These are phyloP conservation scores for Daldinia concentrica DNA, from an alignment of 495 filamentous ascomycete genomes.

Conservation along the genomic window DNA sequence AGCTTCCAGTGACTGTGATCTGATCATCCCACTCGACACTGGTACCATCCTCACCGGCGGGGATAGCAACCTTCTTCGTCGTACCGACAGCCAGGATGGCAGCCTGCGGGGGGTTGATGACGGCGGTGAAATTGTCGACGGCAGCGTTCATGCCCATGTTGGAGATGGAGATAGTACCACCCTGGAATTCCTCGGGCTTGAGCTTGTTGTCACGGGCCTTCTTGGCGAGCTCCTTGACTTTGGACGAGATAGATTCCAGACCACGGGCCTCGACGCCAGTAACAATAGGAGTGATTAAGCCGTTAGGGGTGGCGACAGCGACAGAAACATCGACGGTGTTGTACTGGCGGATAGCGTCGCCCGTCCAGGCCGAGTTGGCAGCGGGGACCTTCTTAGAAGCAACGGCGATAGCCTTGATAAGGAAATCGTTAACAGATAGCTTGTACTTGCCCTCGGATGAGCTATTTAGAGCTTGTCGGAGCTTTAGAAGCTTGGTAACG, in stretches of 20 bases:
- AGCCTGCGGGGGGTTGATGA: conserved; percentile 99
- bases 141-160: conserved; percentile 99
- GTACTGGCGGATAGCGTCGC: conserved; percentile 91
- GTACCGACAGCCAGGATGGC: conserved; percentile 95
- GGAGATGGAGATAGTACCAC: conserved; percentile 98
- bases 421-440: conserved; percentile 98
- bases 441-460: conserved; percentile 92
- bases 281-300: conserved; percentile 98
- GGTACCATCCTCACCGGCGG: conserved; percentile 82
- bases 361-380: conserved; percentile 95
- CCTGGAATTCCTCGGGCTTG: conserved; percentile 99
- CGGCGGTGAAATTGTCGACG: conserved; percentile 96
- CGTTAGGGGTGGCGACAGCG: conserved; percentile 91
- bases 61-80: conserved; percentile 91
- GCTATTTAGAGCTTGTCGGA: conserved; percentile 92
- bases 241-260: conserved; percentile 82
- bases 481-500: conserved; percentile 92
- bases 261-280: conserved; percentile 84
- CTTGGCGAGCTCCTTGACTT: conserved; percentile 95
- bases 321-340: conserved; percentile 90
- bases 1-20: conserved; percentile 91
- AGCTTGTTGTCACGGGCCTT: conserved; percentile 97
- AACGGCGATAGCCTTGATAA: conserved; percentile 92
- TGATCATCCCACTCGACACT: conserved; percentile 94
- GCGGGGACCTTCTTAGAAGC: conserved; percentile 92